A percentile compares a stretch with the other conserved stretches of the same genome.
These are phyloP conservation scores for Didymella sp. DNA, from an alignment of 2,329 filamentous ascomycete species.

Conservation along the genomic window DNA sequence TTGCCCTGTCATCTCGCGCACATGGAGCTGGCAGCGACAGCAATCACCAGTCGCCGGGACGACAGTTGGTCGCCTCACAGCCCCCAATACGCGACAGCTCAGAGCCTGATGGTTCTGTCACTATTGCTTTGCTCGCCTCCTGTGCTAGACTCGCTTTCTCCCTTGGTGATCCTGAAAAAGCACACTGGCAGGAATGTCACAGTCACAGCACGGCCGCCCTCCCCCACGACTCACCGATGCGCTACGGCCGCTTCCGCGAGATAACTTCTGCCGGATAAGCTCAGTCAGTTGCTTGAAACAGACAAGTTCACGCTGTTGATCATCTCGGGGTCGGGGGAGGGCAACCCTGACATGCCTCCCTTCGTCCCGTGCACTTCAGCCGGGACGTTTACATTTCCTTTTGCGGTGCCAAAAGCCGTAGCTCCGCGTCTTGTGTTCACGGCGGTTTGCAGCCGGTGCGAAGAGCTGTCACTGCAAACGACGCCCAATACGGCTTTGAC, in stretches of 20 bases:
- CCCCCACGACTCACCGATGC: constrained; percentile 11
- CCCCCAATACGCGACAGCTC: constrained; percentile 9
- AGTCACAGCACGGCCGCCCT: constrained; percentile 8
- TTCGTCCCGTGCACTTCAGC: constrained; percentile 16
- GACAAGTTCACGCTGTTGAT: constrained; percentile 14
- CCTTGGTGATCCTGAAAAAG: constrained; percentile 17
- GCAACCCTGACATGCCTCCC: constrained; percentile 6
- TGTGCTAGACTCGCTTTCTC: constrained; percentile 16
- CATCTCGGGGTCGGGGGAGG: constrained; percentile 16
- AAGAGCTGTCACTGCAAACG: constrained; percentile 6
- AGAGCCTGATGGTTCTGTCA: neutral
- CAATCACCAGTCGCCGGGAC: constrained; percentile 28
- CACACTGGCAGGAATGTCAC: constrained; percentile 13
- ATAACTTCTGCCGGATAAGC: constrained; percentile 10
- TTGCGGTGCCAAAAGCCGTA: constrained; percentile 8
- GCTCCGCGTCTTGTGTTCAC: constrained; percentile 7
- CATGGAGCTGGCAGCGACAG: constrained; percentile 26
- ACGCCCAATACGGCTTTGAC: constrained; percentile 6
- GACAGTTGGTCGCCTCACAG: constrained; percentile 19
- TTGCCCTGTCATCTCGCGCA: constrained; percentile 30
- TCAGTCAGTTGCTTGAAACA: constrained; percentile 6
- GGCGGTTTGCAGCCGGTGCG: constrained; percentile 9
- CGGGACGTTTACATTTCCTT: constrained; percentile 18
- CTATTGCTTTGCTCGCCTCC: constrained; percentile 1
- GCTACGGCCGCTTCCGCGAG: constrained; percentile 22